Evolutionary conservation across 1,139 yeast species (phyloP).

Genomic region (Nakaseomyces sp.): DNA sequence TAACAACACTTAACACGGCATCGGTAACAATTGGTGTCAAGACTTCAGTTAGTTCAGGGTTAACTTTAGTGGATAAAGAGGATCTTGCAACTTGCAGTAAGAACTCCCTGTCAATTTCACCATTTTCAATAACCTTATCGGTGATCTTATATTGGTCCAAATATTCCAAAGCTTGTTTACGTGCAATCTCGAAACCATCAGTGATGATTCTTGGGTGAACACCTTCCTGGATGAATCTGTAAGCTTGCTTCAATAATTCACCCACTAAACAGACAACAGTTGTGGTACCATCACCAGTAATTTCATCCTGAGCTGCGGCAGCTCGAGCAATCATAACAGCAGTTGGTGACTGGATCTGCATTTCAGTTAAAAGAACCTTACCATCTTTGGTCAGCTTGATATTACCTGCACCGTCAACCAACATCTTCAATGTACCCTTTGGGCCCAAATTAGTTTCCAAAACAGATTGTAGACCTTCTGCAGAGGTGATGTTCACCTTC

Average conservation of each 20-base stretch:
- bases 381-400: slow-evolving; percentile 97
- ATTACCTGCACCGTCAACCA: slow-evolving; percentile 95
- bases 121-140: slow-evolving; percentile 30
- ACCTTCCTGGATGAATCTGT: slow-evolving; percentile 84
- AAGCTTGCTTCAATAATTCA: slow-evolving; percentile 89
- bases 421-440: slow-evolving; percentile 83
- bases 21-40: slow-evolving; percentile 93
- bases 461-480: slow-evolving; percentile 92
- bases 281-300: slow-evolving; percentile 99
- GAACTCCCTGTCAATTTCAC: slow-evolving; percentile 67
- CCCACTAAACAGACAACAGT: slow-evolving; percentile 93
- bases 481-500: slow-evolving; percentile 91
- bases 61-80: slow-evolving; percentile 80
- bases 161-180: slow-evolving; percentile 61
- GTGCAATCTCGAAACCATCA: slow-evolving; percentile 90
- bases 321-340: slow-evolving; percentile 99
- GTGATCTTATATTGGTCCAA: slow-evolving; percentile 51
- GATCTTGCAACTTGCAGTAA: slow-evolving; percentile 86
- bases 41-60: slow-evolving; percentile 63
- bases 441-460: slow-evolving; percentile 91
- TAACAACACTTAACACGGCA: slow-evolving; percentile 74
- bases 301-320: slow-evolving; percentile 97
- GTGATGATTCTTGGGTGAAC: slow-evolving; percentile 91
- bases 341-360: slow-evolving; percentile 99
- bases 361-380: slow-evolving; percentile 81